These are phyloP conservation scores for Fraxinus dipetala DNA, from an alignment of 305 asterid species.

Conservation along the genomic window DNA sequence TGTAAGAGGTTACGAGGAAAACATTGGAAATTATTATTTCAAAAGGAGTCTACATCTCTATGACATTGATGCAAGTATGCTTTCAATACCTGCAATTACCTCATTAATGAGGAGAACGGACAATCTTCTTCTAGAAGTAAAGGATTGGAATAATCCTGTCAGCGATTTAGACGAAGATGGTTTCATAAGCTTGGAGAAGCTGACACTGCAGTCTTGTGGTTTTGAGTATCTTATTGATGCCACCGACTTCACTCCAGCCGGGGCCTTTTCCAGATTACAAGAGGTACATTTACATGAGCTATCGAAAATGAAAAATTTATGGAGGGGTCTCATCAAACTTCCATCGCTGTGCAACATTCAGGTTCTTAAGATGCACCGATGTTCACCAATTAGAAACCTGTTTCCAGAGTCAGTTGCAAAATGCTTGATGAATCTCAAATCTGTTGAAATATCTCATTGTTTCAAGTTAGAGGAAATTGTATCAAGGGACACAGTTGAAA, in stretches of 20 bases:
- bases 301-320: background rate
- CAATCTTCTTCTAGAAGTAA: background rate
- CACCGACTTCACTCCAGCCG: background rate
- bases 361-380: background rate
- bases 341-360: background rate
- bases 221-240: background rate
- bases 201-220: too few species aligned
- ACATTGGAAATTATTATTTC: background rate
- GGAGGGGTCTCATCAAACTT: background rate
- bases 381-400: background rate
- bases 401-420: background rate
- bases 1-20: background rate
- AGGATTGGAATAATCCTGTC: background rate
- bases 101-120: background rate
- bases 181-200: background rate
- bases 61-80: background rate
- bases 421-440: slow-evolving; percentile 7
- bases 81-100: background rate
- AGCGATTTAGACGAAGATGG: background rate
- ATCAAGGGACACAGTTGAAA: background rate
- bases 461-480: background rate
- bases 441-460: background rate
- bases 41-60: background rate
- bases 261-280: background rate
- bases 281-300: background rate